Percentiles rank a stretch among this genome's conserved stretches.
These are phyloP conservation scores for Pseudocercospora crystallina DNA, from an alignment of 2,329 filamentous ascomycete species.

Conservation along the genomic window DNA sequence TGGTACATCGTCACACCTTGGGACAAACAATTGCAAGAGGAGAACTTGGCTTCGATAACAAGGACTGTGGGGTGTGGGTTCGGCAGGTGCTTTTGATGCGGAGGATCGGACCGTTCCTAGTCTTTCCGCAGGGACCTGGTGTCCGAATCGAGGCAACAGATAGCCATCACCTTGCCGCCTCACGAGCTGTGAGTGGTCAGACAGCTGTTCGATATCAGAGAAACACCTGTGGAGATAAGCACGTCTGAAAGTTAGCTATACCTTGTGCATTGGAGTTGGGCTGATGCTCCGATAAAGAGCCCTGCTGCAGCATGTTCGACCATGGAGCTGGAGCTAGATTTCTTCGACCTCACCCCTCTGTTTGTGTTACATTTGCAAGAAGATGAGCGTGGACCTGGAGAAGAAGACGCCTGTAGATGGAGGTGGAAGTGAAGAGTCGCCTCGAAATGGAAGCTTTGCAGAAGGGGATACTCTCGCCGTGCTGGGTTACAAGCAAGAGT, in stretches of 20 bases:
- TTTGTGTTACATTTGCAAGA: neutral
- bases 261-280: no score
- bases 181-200: neutral
- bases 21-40: no score
- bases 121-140: neutral
- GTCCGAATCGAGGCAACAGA: neutral
- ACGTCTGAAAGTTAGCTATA: no score
- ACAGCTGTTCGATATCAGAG: no score
- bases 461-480: slow-evolving; percentile 8
- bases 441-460: no score
- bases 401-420: slow-evolving; percentile 4
- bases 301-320: neutral
- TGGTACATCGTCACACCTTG: no score
- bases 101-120: no score
- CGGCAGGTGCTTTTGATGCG: no score
- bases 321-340: slow-evolving; percentile 3
- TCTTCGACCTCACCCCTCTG: slow-evolving; percentile 1
- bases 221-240: neutral
- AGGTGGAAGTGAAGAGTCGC: slow-evolving; percentile 1
- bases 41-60: no score
- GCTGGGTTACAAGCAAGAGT: slow-evolving; percentile 59
- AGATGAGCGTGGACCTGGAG: slow-evolving; percentile 2
- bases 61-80: no score
- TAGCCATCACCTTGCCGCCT: neutral
- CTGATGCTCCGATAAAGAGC: no score